These are phyloP conservation scores for Coemansia guatemalensis DNA, from an alignment of 192 early-diverging fungal species.

Conservation along the genomic window DNA sequence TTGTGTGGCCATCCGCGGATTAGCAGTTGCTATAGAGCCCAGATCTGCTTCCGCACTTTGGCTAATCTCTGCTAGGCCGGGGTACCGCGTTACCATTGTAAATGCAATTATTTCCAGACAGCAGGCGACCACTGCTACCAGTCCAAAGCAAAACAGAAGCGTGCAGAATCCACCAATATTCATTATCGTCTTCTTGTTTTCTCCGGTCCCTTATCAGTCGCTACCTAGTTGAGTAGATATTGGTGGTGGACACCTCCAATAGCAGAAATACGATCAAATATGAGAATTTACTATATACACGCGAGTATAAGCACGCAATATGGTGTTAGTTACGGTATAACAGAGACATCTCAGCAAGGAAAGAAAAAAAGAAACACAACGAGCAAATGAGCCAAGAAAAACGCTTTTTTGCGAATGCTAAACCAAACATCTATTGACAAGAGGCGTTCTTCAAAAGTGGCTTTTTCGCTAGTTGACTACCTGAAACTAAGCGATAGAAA, in stretches of 20 bases:
- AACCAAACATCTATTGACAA: not conserved
- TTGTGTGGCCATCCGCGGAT: slow-evolving; percentile 8
- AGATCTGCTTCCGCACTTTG: not conserved
- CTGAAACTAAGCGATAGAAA: not conserved
- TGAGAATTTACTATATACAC: not conserved
- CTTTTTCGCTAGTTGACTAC: not conserved
- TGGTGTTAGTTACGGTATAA: not conserved
- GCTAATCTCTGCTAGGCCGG: not conserved
- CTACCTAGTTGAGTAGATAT: not conserved
- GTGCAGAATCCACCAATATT: slow-evolving; percentile 33
- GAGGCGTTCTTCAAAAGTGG: not conserved
- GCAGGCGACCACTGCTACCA: slow-evolving; percentile 24
- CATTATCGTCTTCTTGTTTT: slow-evolving; percentile 13
- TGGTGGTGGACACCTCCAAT: not conserved
- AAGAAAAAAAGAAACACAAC: slow-evolving; percentile 1
- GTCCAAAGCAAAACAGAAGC: slow-evolving; percentile 35
- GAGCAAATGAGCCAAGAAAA: slow-evolving; percentile 2
- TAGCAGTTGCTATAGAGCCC: not conserved
- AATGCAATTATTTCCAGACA: slow-evolving; percentile 28
- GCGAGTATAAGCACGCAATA: not conserved
- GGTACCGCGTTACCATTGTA: slow-evolving; percentile 7
- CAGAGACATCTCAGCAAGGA: not conserved
- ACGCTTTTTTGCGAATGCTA: not conserved
- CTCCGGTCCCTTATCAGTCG: not conserved
- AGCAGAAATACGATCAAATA: not conserved